Base-by-base conservation (phyloP, 2,329 filamentous ascomycete species). In the Verticillium dahliae region DNA sequence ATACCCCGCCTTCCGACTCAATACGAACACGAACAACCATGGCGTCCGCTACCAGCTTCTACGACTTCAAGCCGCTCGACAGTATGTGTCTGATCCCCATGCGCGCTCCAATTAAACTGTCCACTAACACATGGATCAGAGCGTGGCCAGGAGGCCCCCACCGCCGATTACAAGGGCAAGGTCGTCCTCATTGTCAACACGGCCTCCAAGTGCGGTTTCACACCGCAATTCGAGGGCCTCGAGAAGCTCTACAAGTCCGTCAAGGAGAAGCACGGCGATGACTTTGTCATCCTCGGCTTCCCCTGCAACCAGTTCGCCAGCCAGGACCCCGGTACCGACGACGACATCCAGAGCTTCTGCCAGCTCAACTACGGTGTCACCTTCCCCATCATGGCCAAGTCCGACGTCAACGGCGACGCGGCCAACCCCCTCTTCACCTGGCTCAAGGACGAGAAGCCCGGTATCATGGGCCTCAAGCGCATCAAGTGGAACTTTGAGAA, bases 401-500 rank as follows among this genome's bases (percentile, higher is more conserved):
- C 91, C 58, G 91, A 98, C 64, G 95, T 98, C 72, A 99, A 99
- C 75, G 95, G 95, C 70, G 86, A 90, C 69, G 81, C 86, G 35
- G 90, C 92, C 57, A 86, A 87, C 69, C 92, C 93, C 1, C 77
- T 97, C 41, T 98, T 84, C 75, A 83, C 90, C 73, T 99, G 85
- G 85, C 76, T 90, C 71, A 90, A 89, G 81, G 75, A 77, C 54
- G 79, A 88, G 77, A 89, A 92, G 81, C 85, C 94, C 1, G 93
- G 95, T 27, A 71, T 97, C 61, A 78, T 98, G 78, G 95, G 95
- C 22, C 75, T 98, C 72, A 94, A 96, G 88, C 78, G 88, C 65
- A 83, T 99, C 70, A 97, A 98, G 89, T 99, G 95, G 95, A 99
- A 99, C 80, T 99, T 98, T 81, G 95, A 99, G 78, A 99, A 99